These are phyloP conservation scores for Glycine latifolia DNA, from an alignment of 306 rosid genomes.

Conservation along the genomic window DNA sequence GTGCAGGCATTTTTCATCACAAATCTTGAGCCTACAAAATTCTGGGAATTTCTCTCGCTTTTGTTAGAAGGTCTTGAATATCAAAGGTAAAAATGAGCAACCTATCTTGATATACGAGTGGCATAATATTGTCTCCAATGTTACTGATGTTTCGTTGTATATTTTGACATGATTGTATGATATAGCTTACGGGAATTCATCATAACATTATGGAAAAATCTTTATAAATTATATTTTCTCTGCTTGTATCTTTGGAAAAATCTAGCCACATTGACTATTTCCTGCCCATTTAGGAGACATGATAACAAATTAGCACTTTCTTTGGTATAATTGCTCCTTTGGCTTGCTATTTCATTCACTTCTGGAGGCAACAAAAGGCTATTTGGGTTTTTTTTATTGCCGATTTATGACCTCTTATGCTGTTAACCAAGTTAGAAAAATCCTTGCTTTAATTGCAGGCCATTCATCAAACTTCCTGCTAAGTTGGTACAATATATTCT, in stretches of 20 bases:
- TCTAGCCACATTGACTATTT: neutral
- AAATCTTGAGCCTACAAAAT: slow-evolving; percentile 74
- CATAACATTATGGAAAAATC: too few species aligned
- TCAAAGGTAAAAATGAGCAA: slow-evolving; percentile 65
- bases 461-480: slow-evolving; percentile 74
- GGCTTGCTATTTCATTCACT: slow-evolving; percentile 42
- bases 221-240: too few species aligned
- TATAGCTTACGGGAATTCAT: neutral
- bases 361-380: slow-evolving; percentile 27
- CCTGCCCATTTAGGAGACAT: slow-evolving; percentile 30
- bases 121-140: slow-evolving; percentile 26
- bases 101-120: neutral
- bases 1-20: slow-evolving; percentile 91
- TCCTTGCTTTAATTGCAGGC: slow-evolving; percentile 64
- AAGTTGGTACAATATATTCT: slow-evolving; percentile 61
- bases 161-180: slow-evolving; percentile 37
- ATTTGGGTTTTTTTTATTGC: slow-evolving; percentile 36
- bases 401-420: slow-evolving; percentile 31
- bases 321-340: neutral
- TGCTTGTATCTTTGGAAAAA: too few species aligned
- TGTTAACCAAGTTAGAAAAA: slow-evolving; percentile 42
- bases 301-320: slow-evolving; percentile 15
- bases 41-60: slow-evolving; percentile 72
- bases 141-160: slow-evolving; percentile 34
- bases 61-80: slow-evolving; percentile 77